These are phyloP conservation scores for Delonix regia DNA, from an alignment of 306 rosid genomes.

Conservation along the genomic window DNA sequence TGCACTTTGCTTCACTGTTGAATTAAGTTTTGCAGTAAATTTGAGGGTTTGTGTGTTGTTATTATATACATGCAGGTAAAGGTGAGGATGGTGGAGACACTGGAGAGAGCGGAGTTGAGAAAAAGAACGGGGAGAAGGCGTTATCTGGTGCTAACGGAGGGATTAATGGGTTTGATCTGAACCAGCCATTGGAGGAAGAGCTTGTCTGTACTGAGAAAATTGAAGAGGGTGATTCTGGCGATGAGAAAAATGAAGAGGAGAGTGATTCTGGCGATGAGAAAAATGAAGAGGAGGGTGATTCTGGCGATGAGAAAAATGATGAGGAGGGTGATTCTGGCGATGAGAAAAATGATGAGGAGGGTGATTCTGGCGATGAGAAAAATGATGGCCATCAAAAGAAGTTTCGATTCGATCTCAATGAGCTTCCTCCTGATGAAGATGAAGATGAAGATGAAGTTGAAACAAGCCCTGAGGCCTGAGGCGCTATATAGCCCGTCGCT, in stretches of 20 bases:
- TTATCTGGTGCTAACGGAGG: neutral
- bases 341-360: neutral
- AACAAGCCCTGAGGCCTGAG: neutral
- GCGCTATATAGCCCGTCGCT: neutral
- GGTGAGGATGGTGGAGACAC: too few species aligned
- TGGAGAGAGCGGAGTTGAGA: neutral
- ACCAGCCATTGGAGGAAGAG: neutral
- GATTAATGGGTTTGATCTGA: neutral
- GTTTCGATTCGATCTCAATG: constrained; percentile 1
- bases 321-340: too few species aligned
- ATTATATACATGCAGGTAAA: neutral
- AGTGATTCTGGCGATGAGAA: too few species aligned
- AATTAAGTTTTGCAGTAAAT: neutral
- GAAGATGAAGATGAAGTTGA: too few species aligned
- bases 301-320: too few species aligned
- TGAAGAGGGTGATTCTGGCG: too few species aligned
- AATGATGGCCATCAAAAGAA: neutral
- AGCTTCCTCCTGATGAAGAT: neutral
- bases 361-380: neutral
- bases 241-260: too few species aligned
- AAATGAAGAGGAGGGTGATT: too few species aligned
- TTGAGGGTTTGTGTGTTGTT: too few species aligned
- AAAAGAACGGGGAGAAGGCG: neutral
- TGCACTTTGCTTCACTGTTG: too few species aligned
- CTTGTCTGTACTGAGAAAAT: neutral